Evolutionary conservation across 345 rosid species (phyloP), one percentile per base, ranked within the genome.

Genomic region (Clarkia xantiana): DNA sequence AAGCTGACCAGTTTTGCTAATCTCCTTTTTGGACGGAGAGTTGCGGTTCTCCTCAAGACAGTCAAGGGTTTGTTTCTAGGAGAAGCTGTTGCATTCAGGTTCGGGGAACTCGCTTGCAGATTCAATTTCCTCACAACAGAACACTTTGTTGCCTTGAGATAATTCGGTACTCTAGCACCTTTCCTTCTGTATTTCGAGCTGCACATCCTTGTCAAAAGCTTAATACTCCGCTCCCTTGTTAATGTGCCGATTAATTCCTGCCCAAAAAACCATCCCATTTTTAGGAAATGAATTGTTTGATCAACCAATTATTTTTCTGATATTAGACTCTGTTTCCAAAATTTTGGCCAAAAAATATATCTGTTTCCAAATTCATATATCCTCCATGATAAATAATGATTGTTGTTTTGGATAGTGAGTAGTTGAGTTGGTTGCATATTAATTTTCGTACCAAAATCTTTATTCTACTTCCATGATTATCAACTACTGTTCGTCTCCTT

Each of bases 141-240:
- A 49, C 34, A 49, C 25, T 19, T 45, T 9, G 60, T 55, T 4
- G 61, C 52, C 51, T 40, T 47, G 19, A 40, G 46, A 51, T 46
- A 48, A 52, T 12, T 42, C 4, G 52, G 18, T 54, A 57, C 78
- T 57, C 76, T 79, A 61, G 61, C 55, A 58, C 55, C 65, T 41
- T 73, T 61, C 65, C 75, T 80, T 61, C 76, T 71, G 55, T 58
- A 44, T 58, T 64, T 77, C 56, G 64, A 55, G 52, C 87, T 80
- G 38, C 80, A 59, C 58, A 71, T 50, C 58, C 75, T 76, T 22
- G 73, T 53, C 44, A 77, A 18, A 54, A 65, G 71, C 73, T 58
- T 71, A 44, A 63, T 55, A 60, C 71, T 70, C 11, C 64, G 29
- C 44, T 61, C 54, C 61, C 54, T 72, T 12, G 60, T 60, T 57